These are phyloP conservation scores for Leucocoprinus leucothites DNA, from an alignment of 768 basidiomycete species.

Conservation along the genomic window DNA sequence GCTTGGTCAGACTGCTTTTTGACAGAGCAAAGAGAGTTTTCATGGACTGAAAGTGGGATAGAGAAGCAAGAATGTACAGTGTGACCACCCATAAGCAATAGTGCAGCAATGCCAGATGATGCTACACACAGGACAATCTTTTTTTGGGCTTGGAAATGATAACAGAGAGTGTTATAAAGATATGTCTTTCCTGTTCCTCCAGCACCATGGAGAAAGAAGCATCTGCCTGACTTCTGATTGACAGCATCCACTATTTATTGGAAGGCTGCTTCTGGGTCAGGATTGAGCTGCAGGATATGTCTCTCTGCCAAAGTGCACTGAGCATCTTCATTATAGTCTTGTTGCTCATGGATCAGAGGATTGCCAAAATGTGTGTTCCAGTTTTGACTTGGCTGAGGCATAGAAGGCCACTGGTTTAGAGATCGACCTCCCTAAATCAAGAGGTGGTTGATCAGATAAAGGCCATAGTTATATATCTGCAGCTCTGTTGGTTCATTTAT, in stretches of 20 bases:
- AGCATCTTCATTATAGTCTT: background rate
- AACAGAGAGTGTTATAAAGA: constrained; percentile 33
- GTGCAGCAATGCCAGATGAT: constrained; percentile 42
- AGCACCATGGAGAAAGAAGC: constrained; percentile 39
- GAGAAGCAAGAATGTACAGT: constrained; percentile 22
- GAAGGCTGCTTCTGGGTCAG: constrained; percentile 6
- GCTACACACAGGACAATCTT: constrained; percentile 43
- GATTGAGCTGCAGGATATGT: constrained; percentile 12
- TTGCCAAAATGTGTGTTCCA: constrained; percentile 7
- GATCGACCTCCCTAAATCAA: constrained; percentile 13
- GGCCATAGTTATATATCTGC: constrained; percentile 38
- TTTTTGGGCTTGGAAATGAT: constrained; percentile 20
- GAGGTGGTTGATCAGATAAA: constrained; percentile 25
- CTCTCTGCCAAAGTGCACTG: no score
- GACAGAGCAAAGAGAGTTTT: background rate
- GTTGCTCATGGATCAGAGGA: constrained; percentile 12
- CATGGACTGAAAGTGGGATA: constrained; percentile 15
- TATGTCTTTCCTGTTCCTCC: constrained; percentile 47
- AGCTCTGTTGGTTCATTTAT: constrained; percentile 19
- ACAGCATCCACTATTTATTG: no score
- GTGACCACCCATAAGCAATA: no score
- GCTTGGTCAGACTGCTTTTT: no score
- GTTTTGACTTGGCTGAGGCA: background rate
- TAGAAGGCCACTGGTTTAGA: constrained; percentile 3
- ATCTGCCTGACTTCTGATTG: background rate